Base-by-base conservation (phyloP, 2,329 filamentous ascomycete species). In the Akanthomyces uredinophilus region DNA sequence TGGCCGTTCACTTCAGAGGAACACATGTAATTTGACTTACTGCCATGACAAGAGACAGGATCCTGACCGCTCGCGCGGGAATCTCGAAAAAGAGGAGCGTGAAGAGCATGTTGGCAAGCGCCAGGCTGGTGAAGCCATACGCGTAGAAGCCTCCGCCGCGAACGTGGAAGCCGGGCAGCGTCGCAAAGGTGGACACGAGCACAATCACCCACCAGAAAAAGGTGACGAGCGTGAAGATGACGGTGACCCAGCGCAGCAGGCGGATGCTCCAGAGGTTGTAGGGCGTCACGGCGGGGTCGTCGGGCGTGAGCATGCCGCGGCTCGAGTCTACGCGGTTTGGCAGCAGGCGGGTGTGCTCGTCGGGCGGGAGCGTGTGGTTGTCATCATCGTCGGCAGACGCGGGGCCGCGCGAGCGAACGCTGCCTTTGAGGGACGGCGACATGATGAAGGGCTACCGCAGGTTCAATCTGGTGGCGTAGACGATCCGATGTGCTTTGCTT, bases 181-280 rank as follows among this genome's bases (percentile, higher is more conserved):
- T 96, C 67, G 96, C 87, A 76, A 99, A 99, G 66, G 89, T 87
- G 61, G 91, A 92, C 18, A 97, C 86, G n/a, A 99, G 82, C 39
- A 96, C 80, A 60, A 97, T 74, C 11, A 91, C 83, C 94, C 95
- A 98, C 94, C 94, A 98, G n/a, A 92, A 70, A 70, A 96, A 92
- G 61, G 87, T 90, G 68, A 93, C 72, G 57, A 86, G 74, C 22
- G 94, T 80, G 70, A 97, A 90, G 43, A 91, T 69, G 61, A 96
- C 80, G 5, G 92, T 94, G 64, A 95, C 74, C 71, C 87, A 91
- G 71, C 92, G 86, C 60, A 95, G 80, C 52, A 90, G 84, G 20
- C 95, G 88, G 55, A 99, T 90, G 63, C 87, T 91, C 89, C 92
- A 96, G 43, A 98, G 84, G 69, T 99, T 99, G 78, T 97, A 97